A percentile compares a stretch with the other conserved stretches of the same genome.
Evolutionary conservation across 805 yeast genomes (phyloP).

Genomic region (Myxozyma sirexii): DNA sequence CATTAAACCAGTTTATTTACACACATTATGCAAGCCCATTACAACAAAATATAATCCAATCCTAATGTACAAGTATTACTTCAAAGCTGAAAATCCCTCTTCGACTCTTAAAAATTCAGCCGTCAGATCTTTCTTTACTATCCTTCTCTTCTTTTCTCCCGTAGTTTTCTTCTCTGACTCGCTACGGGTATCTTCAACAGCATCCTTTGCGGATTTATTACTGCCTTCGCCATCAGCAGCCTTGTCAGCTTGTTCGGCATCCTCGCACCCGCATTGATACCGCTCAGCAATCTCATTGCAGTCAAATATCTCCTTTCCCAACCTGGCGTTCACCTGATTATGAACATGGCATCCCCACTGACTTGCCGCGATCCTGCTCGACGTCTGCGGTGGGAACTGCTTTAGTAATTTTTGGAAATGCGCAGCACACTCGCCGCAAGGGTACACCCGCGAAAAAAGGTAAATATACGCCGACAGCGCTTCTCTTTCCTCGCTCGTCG

Average conservation of each 20-base stretch:
- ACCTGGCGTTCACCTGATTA: conserved; percentile 76
- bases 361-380: conserved; percentile 77
- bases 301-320: conserved; percentile 74
- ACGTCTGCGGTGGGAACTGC: conserved; percentile 82
- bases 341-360: conserved; percentile 96
- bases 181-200: neutral
- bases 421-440: conserved; percentile 95
- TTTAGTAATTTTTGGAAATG: conserved; percentile 75
- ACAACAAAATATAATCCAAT: neutral
- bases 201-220: neutral
- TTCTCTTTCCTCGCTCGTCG: conserved; percentile 61
- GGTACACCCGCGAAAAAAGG: conserved; percentile 87
- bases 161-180: neutral
- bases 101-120: conserved; percentile 26
- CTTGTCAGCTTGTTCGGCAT: conserved; percentile 7
- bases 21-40: neutral
- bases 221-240: neutral
- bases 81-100: conserved; percentile 5
- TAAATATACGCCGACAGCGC: conserved; percentile 67
- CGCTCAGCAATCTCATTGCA: conserved; percentile 83
- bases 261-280: conserved; percentile 90
- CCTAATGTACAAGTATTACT: neutral
- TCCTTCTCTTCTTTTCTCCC: neutral
- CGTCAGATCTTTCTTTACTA: conserved; percentile 7
- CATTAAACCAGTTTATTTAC: too few species aligned